Conservation (phyloP, 495 filamentous ascomycete species). For the Lepraria neglecta region DNA sequence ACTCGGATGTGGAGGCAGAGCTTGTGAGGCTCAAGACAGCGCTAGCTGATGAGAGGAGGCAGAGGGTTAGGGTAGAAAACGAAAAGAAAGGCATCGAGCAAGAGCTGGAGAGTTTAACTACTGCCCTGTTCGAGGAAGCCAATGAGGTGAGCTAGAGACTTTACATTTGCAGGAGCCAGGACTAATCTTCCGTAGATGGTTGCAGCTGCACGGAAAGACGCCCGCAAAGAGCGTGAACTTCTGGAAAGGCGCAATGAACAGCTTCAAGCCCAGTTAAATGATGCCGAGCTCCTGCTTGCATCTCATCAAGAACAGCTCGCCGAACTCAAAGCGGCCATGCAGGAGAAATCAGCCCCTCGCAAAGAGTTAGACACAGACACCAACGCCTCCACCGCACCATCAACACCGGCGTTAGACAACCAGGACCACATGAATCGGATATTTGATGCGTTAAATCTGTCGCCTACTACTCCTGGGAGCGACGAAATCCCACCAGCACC, state of each 20-base stretch:
- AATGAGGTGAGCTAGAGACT: conserved; percentile 56
- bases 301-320: conserved; percentile 90
- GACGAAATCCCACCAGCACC: conserved; percentile 68
- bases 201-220: conserved; percentile 58
- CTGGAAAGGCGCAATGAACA: conserved; percentile 75
- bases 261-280: conserved; percentile 66
- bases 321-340: conserved; percentile 86
- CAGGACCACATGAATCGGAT: conserved; percentile 40
- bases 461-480: conserved; percentile 40
- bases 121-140: conserved; percentile 89
- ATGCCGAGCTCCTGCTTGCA: conserved; percentile 77
- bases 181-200: conserved; percentile 67
- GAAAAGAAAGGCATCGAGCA: conserved; percentile 67
- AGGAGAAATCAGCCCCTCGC: conserved; percentile 68
- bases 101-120: conserved; percentile 83
- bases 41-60: conserved; percentile 55
- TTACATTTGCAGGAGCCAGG: conserved; percentile 4
- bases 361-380: conserved; percentile 59
- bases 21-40: conserved; percentile 63
- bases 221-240: conserved; percentile 63
- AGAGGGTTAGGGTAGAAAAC: conserved; percentile 56
- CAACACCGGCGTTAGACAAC: conserved; percentile 50
- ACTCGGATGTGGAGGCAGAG: conserved; percentile 61
- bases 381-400: conserved; percentile 56
- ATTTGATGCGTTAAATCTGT: conserved; percentile 40